Evolutionary conservation across 768 basidiomycete species (phyloP), one percentile per base, ranked within the genome.

Genomic region (Russula sp.): DNA sequence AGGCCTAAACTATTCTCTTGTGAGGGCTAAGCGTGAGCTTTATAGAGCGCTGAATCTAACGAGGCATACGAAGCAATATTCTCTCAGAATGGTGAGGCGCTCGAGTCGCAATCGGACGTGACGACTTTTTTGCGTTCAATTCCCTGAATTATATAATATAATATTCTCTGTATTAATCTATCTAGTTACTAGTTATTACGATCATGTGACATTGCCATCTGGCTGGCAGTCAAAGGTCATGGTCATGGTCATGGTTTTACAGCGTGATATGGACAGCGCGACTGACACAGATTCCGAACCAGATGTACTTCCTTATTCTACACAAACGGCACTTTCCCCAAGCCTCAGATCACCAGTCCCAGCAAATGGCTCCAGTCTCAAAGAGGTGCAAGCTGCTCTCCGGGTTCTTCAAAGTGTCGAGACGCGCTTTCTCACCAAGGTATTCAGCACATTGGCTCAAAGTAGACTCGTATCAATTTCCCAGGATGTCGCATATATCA

Each of bases 1-100:
- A n/a, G 72, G 32, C 57, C 39, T 31, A 35, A 58, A 37, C 7
- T 55, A 53, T 51, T 7, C 54, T 55, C 27, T 27, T 37, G 27
- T 22, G 37, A 9, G 13, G 20, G 13, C 34, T 63, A 39, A 42
- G 57, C 59, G 53, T 57, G 62, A 55, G 61, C 66, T 66, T 55
- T 64, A 58, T 35, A 93, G 90, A 80, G 82, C 16, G 73, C 73
- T 7, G 82, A 86, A 68, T 83, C 88, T 4, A 79, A 73, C 20
- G 75, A 78, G 40, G 77, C 78, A 7, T 84, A 89, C 61, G 84
- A 87, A 66, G 73, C 82, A 4, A 66, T 92, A 35, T 85, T 89
- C 71, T 89, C 89, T 27, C 79, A 75, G 60, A 84, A 71, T 62
- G 76, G 77, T 32, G 78, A 79, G 22, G 67, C 71, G 55, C 72